A percentile compares a stretch with the other conserved stretches of the same genome.
These are phyloP conservation scores for Phylloporus sp. DNA, from an alignment of 1,284 basidiomycete species.

Conservation along the genomic window DNA sequence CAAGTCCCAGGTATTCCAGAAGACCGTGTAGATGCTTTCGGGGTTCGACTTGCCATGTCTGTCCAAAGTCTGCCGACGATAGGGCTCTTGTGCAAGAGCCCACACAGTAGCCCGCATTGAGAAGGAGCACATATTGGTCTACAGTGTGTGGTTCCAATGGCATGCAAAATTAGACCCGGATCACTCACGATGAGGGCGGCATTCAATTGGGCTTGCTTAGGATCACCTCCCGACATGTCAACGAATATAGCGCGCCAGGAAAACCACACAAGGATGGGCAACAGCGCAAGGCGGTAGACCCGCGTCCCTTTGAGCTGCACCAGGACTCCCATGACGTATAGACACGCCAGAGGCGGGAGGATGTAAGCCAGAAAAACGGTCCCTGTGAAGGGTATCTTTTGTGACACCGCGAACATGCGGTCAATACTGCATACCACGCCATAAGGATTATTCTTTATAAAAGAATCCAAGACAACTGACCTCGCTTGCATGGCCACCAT, in stretches of 20 bases:
- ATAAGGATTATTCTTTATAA: neutral
- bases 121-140: slow-evolving; percentile 23
- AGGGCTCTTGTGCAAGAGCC: slow-evolving; percentile 22
- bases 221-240: slow-evolving; percentile 30
- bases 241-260: slow-evolving; percentile 28
- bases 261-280: slow-evolving; percentile 27
- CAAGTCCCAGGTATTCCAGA: slow-evolving; percentile 34
- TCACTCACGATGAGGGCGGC: neutral
- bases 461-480: slow-evolving; percentile 3
- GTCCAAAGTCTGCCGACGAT: slow-evolving; percentile 10
- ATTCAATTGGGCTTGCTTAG: slow-evolving; percentile 7
- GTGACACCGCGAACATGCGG: slow-evolving; percentile 7
- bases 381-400: slow-evolving; percentile 12
- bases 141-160: neutral
- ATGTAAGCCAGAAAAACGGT: slow-evolving; percentile 17
- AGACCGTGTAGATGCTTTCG: slow-evolving; percentile 9
- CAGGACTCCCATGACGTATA: slow-evolving; percentile 33
- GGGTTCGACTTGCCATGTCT: neutral
- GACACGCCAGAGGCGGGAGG: slow-evolving; percentile 19
- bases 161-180: no score
- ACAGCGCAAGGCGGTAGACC: slow-evolving; percentile 27
- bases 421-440: neutral
- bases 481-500: neutral
- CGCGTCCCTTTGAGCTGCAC: slow-evolving; percentile 32
- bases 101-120: slow-evolving; percentile 22